A percentile compares a stretch with the other conserved stretches of the same genome.
These are phyloP conservation scores for Tylopilus orsonianus DNA, from an alignment of 1,284 basidiomycete genomes.

Conservation along the genomic window DNA sequence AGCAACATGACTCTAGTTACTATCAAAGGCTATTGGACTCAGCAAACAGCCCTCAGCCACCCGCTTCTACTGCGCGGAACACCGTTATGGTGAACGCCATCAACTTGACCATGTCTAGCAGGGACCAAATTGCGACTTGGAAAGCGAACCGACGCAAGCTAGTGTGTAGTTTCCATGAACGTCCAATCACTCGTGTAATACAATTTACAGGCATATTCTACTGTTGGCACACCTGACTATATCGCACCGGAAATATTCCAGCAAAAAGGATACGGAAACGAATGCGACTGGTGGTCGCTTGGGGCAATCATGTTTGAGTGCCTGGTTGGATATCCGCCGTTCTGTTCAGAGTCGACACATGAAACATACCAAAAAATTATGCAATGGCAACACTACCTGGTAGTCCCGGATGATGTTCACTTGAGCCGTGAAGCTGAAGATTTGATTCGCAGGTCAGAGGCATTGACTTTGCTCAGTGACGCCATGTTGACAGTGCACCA, in stretches of 20 bases:
- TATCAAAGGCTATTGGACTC: slow-evolving; percentile 76
- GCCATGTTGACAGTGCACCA: slow-evolving; percentile 29
- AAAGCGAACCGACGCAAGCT: slow-evolving; percentile 97
- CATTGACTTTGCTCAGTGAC: slow-evolving; percentile 1
- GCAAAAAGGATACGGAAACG: slow-evolving; percentile 95
- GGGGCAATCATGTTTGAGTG: slow-evolving; percentile 99
- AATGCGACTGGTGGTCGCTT: slow-evolving; percentile 98
- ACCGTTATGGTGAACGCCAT: slow-evolving; percentile 89
- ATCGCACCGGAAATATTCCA: slow-evolving; percentile 99
- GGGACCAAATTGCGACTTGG: slow-evolving; percentile 96
- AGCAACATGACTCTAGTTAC: slow-evolving; percentile 90
- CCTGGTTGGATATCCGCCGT: slow-evolving; percentile 95
- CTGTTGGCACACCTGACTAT: slow-evolving; percentile 99
- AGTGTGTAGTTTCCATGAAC: slow-evolving; percentile 41
- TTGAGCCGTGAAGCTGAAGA: slow-evolving; percentile 93
- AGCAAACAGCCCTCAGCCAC: slow-evolving; percentile 37
- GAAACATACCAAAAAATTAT: slow-evolving; percentile 99
- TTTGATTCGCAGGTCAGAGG: slow-evolving; percentile 73
- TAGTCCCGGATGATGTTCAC: slow-evolving; percentile 95
- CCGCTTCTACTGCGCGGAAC: slow-evolving; percentile 54
- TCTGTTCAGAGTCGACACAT: slow-evolving; percentile 98
- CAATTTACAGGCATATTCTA: slow-evolving; percentile 82
- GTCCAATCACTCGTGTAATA: neutral
- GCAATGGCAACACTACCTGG: slow-evolving; percentile 87
- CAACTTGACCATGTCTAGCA: slow-evolving; percentile 88